Base-by-base conservation (phyloP, 192 early-diverging fungal species). In the Paraglomus occultum region DNA sequence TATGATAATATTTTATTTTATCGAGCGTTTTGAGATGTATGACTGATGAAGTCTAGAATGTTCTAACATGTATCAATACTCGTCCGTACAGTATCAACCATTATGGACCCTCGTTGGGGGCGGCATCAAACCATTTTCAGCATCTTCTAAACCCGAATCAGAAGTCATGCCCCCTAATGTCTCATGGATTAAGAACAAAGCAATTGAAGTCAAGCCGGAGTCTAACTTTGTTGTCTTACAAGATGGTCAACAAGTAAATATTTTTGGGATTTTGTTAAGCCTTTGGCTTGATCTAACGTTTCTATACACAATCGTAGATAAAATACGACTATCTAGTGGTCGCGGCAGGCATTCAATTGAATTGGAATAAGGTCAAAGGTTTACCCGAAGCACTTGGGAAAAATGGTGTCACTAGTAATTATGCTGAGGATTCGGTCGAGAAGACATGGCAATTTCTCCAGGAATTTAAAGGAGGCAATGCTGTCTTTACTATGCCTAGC, bases 71-170 rank as follows among this genome's bases (percentile, higher is more conserved):
- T 23, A 18, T 9, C 15, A 53, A 39, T 38, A 22, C 12, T 38
- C 7, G 9, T 17, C 20, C 49, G 3, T 31, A 3, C 42, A 86
- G 84, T 92, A 94, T 76, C 93, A 95, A 84, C 93, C 93, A 43
- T 72, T 95, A 57, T 95, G 91, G 83, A 95, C 93, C 12, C 92
- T 92, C 87, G 93, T 95, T 48, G 93, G 93, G 46, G 89, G 80
- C 58, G 93, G 93, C 17, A 75, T 95, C 63, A 95, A 95, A 83
- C 61, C 87, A 42, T 85, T 95, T 57, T 72, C 64, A 4, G 89
- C 92, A 51, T 87, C 90, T 15, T 73, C 76, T 61, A 82, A 83
- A 70, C 85, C 92, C 11, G 91, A 85, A 73, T 78, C 73, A 47
- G 83, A 85, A 7, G 80, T 95, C 10, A 84, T 95, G 63, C 86